phyloP scores from a whole-genome alignment of 2,329 filamentous ascomycete species.

The Trichoderma atroviride region DNA sequence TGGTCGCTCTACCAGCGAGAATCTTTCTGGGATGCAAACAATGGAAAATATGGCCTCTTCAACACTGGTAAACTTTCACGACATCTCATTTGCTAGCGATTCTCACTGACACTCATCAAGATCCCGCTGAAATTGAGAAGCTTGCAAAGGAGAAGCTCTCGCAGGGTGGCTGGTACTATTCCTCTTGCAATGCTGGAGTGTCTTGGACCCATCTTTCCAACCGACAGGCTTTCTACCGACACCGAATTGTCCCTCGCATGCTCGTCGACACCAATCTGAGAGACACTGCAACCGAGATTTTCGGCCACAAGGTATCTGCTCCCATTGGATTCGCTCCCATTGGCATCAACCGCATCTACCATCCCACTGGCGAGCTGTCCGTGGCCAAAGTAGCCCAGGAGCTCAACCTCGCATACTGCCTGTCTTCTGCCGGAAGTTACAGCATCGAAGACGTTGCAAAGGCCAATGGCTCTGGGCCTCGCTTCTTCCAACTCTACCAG shows the following conservation, averaged over 20 bases:
- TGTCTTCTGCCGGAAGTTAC: conserved; percentile 65
- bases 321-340: conserved; percentile 65
- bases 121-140: conserved; percentile 18
- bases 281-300: conserved; percentile 60
- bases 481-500: conserved; percentile 80
- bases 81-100: too few species aligned
- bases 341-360: conserved; percentile 69
- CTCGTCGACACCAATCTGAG: conserved; percentile 63
- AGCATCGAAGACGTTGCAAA: conserved; percentile 68
- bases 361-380: conserved; percentile 65
- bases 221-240: conserved; percentile 65
- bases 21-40: conserved; percentile 22
- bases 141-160: conserved; percentile 22
- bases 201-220: conserved; percentile 59
- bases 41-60: conserved; percentile 13
- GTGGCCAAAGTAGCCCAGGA: conserved; percentile 63
- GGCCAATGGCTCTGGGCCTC: conserved; percentile 57
- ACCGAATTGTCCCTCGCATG: conserved; percentile 63
- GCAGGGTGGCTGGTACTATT: conserved; percentile 45
- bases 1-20: conserved; percentile 24
- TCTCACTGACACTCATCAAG: not conserved
- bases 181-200: conserved; percentile 59
- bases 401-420: conserved; percentile 64
- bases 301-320: conserved; percentile 53
- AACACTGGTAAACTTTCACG: not conserved